phyloP scores from a whole-genome alignment of 305 asterid species.

The Euphrasia arctica region DNA sequence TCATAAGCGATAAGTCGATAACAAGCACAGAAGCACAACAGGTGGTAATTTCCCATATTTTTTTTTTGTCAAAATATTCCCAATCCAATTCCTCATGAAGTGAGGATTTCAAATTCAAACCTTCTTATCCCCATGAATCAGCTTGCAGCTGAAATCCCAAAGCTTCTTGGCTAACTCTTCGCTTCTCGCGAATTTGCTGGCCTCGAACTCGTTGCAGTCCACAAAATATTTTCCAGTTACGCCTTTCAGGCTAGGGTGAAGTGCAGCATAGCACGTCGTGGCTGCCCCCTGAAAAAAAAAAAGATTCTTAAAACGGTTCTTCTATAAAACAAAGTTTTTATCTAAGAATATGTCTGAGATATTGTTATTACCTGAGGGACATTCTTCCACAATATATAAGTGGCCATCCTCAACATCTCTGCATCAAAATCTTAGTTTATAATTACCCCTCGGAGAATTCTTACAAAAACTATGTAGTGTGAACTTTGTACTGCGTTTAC shows the following conservation, averaged over 20 bases:
- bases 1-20: neutral
- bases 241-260: slow-evolving; percentile 65
- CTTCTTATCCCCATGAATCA: slow-evolving; percentile 45
- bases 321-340: too few species aligned
- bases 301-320: neutral
- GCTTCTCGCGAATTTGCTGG: slow-evolving; percentile 43
- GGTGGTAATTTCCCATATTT: too few species aligned
- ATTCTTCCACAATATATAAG: slow-evolving; percentile 70
- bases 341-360: slow-evolving; percentile 6
- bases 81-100: too few species aligned
- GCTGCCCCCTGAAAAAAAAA: slow-evolving; percentile 70
- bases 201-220: slow-evolving; percentile 63
- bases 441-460: neutral
- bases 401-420: slow-evolving; percentile 54
- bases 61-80: too few species aligned
- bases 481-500: slow-evolving; percentile 18
- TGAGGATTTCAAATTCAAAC: slow-evolving; percentile 17
- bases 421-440: slow-evolving; percentile 25
- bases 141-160: slow-evolving; percentile 78
- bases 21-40: too few species aligned
- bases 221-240: slow-evolving; percentile 68
- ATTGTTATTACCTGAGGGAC: slow-evolving; percentile 62
- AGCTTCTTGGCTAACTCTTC: slow-evolving; percentile 53
- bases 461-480: neutral
- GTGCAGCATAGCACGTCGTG: slow-evolving; percentile 84